A percentile compares a stretch with the other conserved stretches of the same genome.
phyloP scores from a whole-genome alignment of 495 filamentous ascomycete genomes.

The Lophiotrema nucula region DNA sequence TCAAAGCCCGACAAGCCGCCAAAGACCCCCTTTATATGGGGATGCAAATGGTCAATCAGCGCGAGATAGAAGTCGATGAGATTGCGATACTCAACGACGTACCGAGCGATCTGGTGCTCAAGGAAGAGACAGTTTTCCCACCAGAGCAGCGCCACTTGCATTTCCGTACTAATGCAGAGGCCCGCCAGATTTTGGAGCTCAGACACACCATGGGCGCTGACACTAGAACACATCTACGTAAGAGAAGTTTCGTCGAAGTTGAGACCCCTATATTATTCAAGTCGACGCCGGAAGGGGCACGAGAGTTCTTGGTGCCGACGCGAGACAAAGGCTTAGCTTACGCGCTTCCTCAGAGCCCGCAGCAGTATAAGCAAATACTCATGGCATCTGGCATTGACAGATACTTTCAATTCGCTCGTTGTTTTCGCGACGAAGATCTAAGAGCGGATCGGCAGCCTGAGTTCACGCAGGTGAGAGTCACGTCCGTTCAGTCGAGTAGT shows the following conservation, averaged over 20 bases:
- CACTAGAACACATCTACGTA: constrained; percentile 54
- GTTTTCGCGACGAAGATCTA: constrained; percentile 94
- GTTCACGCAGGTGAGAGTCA: constrained; percentile 77
- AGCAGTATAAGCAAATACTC: constrained; percentile 97
- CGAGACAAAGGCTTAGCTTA: constrained; percentile 72
- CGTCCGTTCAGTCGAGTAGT: too few relatives aligned
- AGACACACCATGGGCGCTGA: too few relatives aligned
- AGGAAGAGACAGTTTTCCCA: constrained; percentile 66
- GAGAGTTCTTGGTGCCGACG: constrained; percentile 94
- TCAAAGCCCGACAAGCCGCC: constrained; percentile 40
- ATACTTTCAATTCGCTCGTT: constrained; percentile 92
- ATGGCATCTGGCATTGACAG: constrained; percentile 82
- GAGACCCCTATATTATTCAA: constrained; percentile 96
- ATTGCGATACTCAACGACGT: constrained; percentile 73
- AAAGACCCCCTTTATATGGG: constrained; percentile 19
- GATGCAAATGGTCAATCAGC: constrained; percentile 41
- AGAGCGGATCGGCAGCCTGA: constrained; percentile 93
- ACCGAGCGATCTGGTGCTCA: constrained; percentile 71
- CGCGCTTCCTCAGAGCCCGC: constrained; percentile 91
- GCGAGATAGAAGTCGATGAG: constrained; percentile 63
- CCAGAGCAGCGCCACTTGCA: constrained; percentile 79
- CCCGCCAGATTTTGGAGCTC: constrained; percentile 63
- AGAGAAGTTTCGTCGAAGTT: constrained; percentile 64
- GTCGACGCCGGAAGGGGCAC: constrained; percentile 91
- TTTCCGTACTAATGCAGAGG: constrained; percentile 63